These are phyloP conservation scores for Cyanodermella asteris DNA, from an alignment of 2,329 filamentous ascomycete species.

Conservation along the genomic window DNA sequence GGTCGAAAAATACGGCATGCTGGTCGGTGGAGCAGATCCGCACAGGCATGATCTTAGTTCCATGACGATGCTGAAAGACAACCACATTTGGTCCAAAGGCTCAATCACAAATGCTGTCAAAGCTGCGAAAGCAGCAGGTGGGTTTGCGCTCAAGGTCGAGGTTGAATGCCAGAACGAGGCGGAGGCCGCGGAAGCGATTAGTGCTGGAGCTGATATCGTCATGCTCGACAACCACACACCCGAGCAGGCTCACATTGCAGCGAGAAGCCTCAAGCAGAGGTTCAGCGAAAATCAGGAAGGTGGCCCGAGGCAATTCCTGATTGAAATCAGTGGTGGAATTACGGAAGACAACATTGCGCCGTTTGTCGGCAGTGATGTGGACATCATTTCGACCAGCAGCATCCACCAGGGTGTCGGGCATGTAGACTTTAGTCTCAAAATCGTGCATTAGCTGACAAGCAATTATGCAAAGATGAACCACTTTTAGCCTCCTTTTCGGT, in stretches of 20 bases:
- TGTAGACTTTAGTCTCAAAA: slow-evolving; percentile 91
- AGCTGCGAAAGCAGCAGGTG: slow-evolving; percentile 63
- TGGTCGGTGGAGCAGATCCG: slow-evolving; percentile 76
- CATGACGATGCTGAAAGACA: slow-evolving; percentile 99
- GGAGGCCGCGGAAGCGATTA: slow-evolving; percentile 80
- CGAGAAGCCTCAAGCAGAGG: slow-evolving; percentile 51
- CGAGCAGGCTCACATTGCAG: slow-evolving; percentile 53
- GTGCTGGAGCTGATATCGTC: slow-evolving; percentile 76
- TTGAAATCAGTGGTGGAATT: slow-evolving; percentile 85
- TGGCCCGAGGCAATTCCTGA: slow-evolving; percentile 40
- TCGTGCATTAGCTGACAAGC: slow-evolving; percentile 20
- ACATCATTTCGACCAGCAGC: slow-evolving; percentile 87
- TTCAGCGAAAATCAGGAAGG: slow-evolving; percentile 37
- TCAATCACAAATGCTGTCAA: slow-evolving; percentile 70
- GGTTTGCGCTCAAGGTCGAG: slow-evolving; percentile 85
- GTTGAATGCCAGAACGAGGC: slow-evolving; percentile 79
- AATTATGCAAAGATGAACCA: no score
- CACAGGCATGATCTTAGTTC: slow-evolving; percentile 77
- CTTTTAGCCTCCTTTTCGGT: no score
- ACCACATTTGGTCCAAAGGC: slow-evolving; percentile 77
- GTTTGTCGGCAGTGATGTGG: slow-evolving; percentile 59
- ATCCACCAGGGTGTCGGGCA: slow-evolving; percentile 92
- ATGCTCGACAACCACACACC: slow-evolving; percentile 94
- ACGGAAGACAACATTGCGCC: slow-evolving; percentile 61
- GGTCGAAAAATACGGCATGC: slow-evolving; percentile 96